Evolutionary conservation across 495 filamentous ascomycete genomes (phyloP), one percentile per base, ranked within the genome.

Genomic region (Diplogelasinospora grovesii): DNA sequence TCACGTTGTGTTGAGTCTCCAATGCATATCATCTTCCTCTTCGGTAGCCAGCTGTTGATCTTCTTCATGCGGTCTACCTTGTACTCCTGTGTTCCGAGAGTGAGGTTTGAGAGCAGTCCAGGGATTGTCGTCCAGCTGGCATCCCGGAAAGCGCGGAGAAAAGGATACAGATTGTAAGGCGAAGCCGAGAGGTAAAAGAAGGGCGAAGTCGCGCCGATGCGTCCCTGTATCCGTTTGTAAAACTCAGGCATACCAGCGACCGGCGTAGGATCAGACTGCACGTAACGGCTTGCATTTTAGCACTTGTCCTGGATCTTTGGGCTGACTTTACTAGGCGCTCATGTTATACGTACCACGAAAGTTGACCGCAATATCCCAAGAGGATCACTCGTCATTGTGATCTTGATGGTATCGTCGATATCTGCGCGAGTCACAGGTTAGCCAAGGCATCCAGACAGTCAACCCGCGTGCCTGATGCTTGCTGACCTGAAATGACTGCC

Each of bases 121-220:
- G 79, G 71, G 3, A 95, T 64, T 36, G 89, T 87, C 79, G 86
- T 78, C 86, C 83, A 93, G n/a, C 75, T 83, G 18, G 84, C 78
- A 44, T 95, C 87, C 23, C 90, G 82, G 69, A 97, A 87, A 0
- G 66, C 50, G 43, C 70, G 77, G n/a, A 96, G 76, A 65, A 94
- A 93, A 2, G 84, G 79, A 59, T 95, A 95, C 3, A 97, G 76
- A 47, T 94, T 95, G 68, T 96, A 95, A 1, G 90, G 90, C 2
- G 87, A 94, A 1, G 90, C 90, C 4, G 86, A 93, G 35, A 97
- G 77, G 63, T 97, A 97, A 63, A 92, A 95, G 75, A 82, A 95
- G 1, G 85, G 73, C 8, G 90, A 82, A 2, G 64, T 57, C 3
- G 71, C 42, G 3, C 83, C 70, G 16, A 70, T 49, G 38, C 73